A percentile compares a stretch with the other conserved stretches of the same genome.
phyloP scores from a whole-genome alignment of 805 yeast species.

The Candida quercuum region DNA sequence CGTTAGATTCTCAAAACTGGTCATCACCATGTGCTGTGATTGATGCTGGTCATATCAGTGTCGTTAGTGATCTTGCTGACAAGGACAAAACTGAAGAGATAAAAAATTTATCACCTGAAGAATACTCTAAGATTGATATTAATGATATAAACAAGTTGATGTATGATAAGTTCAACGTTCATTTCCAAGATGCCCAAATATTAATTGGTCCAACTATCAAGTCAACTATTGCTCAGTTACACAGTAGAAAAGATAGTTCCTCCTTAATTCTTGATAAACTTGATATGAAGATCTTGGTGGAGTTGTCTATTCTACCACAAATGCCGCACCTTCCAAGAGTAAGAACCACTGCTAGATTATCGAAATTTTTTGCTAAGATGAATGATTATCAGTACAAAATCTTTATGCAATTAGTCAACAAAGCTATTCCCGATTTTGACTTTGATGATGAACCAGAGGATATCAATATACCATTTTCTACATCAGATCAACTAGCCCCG shows the following conservation, averaged over 20 bases:
- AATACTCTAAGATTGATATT: constrained; percentile 53
- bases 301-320: constrained; percentile 79
- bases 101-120: constrained; percentile 56
- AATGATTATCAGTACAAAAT: constrained; percentile 90
- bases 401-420: constrained; percentile 71
- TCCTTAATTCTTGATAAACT: constrained; percentile 71
- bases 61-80: constrained; percentile 75
- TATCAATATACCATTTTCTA: not conserved
- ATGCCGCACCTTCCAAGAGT: constrained; percentile 70
- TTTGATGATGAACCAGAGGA: constrained; percentile 23
- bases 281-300: constrained; percentile 67
- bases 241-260: constrained; percentile 31
- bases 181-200: constrained; percentile 80
- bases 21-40: constrained; percentile 84
- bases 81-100: constrained; percentile 62
- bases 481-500: not conserved
- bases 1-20: constrained; percentile 74
- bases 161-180: constrained; percentile 83
- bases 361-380: constrained; percentile 62
- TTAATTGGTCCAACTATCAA: constrained; percentile 79
- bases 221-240: constrained; percentile 70
- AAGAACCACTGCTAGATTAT: constrained; percentile 72
- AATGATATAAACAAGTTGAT: constrained; percentile 47
- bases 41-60: constrained; percentile 93
- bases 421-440: constrained; percentile 50